These are phyloP conservation scores for Septoria linicola DNA, from an alignment of 2,329 filamentous ascomycete genomes.

Conservation along the genomic window DNA sequence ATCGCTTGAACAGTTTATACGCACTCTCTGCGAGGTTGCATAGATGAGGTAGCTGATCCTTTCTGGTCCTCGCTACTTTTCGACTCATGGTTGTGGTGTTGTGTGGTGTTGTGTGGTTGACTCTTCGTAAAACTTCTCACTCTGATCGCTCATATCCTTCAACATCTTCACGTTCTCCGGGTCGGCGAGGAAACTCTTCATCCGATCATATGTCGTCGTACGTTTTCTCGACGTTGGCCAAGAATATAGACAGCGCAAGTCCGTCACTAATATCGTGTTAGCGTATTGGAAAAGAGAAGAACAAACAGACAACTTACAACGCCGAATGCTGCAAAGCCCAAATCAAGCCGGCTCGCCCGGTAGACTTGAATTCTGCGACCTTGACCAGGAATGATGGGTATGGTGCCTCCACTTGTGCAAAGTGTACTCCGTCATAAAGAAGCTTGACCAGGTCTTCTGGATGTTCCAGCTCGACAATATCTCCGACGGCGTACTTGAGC, in stretches of 20 bases:
- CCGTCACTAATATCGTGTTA: neutral
- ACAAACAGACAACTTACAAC: neutral
- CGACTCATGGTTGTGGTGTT: too few species aligned
- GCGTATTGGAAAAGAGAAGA: accelerated
- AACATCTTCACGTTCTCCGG: too few species aligned
- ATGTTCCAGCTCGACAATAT: conserved; percentile 1
- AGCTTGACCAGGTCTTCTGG: conserved; percentile 10
- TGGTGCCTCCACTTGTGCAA: conserved; percentile 3
- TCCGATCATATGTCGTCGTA: too few species aligned
- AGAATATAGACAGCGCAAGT: conserved; percentile 5
- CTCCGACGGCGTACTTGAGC: conserved; percentile 4
- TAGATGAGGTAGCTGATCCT: too few species aligned
- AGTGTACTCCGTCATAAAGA: conserved; percentile 2
- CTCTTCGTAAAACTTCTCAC: too few species aligned
- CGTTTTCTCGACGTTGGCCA: too few species aligned
- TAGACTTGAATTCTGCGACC: conserved; percentile 6
- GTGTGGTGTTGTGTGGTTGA: too few species aligned
- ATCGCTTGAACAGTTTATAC: too few species aligned
- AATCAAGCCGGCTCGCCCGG: conserved; percentile 7
- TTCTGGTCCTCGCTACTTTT: too few species aligned
- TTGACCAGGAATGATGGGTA: conserved; percentile 11
- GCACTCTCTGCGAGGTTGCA: too few species aligned
- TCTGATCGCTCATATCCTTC: too few species aligned
- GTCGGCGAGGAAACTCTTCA: too few species aligned
- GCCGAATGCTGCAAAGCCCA: conserved; percentile 14